These are phyloP conservation scores for Aechmea fasciata DNA, from an alignment of 176 grass and related monocot species.

Conservation along the genomic window DNA sequence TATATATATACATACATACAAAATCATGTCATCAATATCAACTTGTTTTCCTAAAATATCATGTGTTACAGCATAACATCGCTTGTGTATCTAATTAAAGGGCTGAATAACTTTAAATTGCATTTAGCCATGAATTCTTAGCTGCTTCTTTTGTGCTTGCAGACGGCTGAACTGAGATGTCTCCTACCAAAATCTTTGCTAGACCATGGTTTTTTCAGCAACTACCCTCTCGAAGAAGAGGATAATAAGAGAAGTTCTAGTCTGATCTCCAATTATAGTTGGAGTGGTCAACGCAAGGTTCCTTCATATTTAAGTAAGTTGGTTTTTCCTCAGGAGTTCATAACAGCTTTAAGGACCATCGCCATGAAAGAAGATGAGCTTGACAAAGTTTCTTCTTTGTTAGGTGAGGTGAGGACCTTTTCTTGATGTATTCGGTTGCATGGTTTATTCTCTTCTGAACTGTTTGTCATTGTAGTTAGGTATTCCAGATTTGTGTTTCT, in stretches of 20 bases:
- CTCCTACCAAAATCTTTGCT: conserved; percentile 69
- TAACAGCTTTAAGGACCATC: conserved; percentile 58
- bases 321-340: conserved; percentile 76
- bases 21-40: too few species aligned
- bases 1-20: too few species aligned
- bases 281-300: conserved; percentile 73
- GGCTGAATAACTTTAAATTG: not conserved
- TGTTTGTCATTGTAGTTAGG: not conserved
- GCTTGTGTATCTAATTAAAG: not conserved
- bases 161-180: conserved; percentile 81
- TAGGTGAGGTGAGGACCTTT: conserved; percentile 46
- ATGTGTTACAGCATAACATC: not conserved
- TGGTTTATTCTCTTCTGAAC: not conserved
- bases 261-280: conserved; percentile 50
- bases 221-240: conserved; percentile 24
- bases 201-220: conserved; percentile 69
- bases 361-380: conserved; percentile 89
- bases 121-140: not conserved
- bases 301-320: conserved; percentile 66
- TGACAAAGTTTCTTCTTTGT: conserved; percentile 42
- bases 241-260: conserved; percentile 25
- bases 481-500: not conserved
- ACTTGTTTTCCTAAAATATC: not conserved
- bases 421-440: conserved; percentile 1
- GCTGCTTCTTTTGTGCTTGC: conserved; percentile 18